These are phyloP conservation scores for Choanephora cucurbitarum DNA, from an alignment of 371 early-diverging fungal species.

Conservation along the genomic window DNA sequence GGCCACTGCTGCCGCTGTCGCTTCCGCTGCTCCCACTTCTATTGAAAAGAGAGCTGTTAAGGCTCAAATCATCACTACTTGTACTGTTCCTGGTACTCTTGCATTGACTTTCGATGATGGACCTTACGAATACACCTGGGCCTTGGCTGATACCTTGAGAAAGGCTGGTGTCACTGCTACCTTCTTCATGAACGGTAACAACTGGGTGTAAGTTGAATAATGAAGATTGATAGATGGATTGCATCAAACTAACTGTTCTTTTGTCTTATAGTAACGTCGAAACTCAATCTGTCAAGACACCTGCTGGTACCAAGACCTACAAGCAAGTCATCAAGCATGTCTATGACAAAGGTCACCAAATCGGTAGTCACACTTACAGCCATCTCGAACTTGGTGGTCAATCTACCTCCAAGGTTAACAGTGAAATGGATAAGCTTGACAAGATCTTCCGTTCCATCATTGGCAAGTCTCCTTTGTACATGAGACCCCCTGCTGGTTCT, in stretches of 20 bases:
- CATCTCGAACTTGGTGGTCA: constrained; percentile 38
- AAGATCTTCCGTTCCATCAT: constrained; percentile 23
- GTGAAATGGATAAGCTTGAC: constrained; percentile 30
- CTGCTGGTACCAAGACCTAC: constrained; percentile 30
- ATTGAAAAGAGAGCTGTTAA: constrained; percentile 27
- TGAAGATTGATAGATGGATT: too few relatives aligned
- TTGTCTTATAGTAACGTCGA: constrained; percentile 22
- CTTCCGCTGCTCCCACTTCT: constrained; percentile 7
- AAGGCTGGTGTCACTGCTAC: constrained; percentile 52
- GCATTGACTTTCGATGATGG: constrained; percentile 71
- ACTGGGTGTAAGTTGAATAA: constrained; percentile 28
- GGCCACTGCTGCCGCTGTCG: constrained; percentile 21
- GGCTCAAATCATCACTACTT: constrained; percentile 25
- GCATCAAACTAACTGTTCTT: too few relatives aligned
- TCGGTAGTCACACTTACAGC: constrained; percentile 51
- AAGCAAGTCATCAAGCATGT: constrained; percentile 38
- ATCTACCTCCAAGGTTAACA: constrained; percentile 12
- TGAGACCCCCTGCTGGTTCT: constrained; percentile 31
- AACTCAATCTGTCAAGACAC: constrained; percentile 24
- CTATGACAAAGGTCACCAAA: constrained; percentile 45
- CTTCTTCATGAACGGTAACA: constrained; percentile 66
- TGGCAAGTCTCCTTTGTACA: constrained; percentile 29
- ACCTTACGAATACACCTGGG: constrained; percentile 45
- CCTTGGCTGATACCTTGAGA: constrained; percentile 53
- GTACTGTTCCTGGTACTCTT: constrained; percentile 33